Evolutionary conservation across 1,139 yeast species (phyloP).

Genomic region (Candida glucosophila): DNA sequence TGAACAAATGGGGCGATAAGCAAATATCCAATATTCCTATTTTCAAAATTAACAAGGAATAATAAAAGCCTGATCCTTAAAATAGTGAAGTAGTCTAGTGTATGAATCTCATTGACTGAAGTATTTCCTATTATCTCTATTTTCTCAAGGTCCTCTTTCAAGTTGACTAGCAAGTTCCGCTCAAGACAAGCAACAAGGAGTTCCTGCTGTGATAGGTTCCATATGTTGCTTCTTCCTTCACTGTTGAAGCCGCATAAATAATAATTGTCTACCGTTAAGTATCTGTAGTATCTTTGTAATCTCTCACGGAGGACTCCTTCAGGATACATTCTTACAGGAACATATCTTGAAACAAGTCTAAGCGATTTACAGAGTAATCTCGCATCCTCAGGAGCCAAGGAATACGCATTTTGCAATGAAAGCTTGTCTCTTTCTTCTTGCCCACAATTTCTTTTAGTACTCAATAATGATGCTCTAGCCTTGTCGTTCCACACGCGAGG

Average conservation of each 20-base stretch:
- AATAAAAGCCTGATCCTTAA: constrained; percentile 20
- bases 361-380: constrained; percentile 23
- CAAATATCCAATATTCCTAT: constrained; percentile 29
- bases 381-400: constrained; percentile 28
- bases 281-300: constrained; percentile 32
- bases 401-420: constrained; percentile 34
- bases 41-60: constrained; percentile 26
- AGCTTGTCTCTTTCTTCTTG: constrained; percentile 10
- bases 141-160: constrained; percentile 11
- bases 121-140: constrained; percentile 9
- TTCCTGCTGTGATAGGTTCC: constrained; percentile 37
- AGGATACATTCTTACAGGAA: constrained; percentile 32
- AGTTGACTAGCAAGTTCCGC: constrained; percentile 33
- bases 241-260: constrained; percentile 33
- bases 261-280: constrained; percentile 44
- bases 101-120: constrained; percentile 6
- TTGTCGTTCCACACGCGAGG: constrained; percentile 26
- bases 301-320: constrained; percentile 27
- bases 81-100: constrained; percentile 10
- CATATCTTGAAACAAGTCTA: constrained; percentile 28
- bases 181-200: constrained; percentile 39
- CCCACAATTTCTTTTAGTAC: too few species aligned
- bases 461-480: constrained; percentile 4
- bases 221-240: constrained; percentile 34
- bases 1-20: too few species aligned